Evolutionary conservation across 1,284 basidiomycete species (phyloP).

Genomic region (Apiotrichum gracile): DNA sequence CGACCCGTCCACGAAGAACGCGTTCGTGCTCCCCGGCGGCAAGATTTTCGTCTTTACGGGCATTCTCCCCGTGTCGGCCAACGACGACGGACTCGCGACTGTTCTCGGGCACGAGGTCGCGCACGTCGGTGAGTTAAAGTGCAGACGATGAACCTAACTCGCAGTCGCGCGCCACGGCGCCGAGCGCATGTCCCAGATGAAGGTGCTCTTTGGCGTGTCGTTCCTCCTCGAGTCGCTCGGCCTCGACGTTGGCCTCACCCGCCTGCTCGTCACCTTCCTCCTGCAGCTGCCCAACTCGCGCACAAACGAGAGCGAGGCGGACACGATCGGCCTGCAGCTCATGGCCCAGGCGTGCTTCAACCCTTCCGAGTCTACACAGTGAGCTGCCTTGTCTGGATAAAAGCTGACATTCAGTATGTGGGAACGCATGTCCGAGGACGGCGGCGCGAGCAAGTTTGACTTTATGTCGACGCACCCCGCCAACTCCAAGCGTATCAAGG

Average conservation of each 20-base stretch:
- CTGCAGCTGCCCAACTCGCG: conserved; percentile 78
- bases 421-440: conserved; percentile 55
- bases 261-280: conserved; percentile 53
- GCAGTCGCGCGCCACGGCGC: conserved; percentile 14
- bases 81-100: conserved; percentile 78
- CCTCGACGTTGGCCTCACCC: conserved; percentile 55
- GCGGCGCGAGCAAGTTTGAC: conserved; percentile 46
- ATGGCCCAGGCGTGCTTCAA: conserved; percentile 52
- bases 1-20: conserved; percentile 68
- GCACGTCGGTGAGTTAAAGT: conserved; percentile 60
- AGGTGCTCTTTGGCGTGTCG: conserved; percentile 54
- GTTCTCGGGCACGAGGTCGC: conserved; percentile 87
- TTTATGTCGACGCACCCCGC: conserved; percentile 64
- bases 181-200: conserved; percentile 51
- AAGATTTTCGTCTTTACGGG: conserved; percentile 86
- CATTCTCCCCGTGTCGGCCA: conserved; percentile 69
- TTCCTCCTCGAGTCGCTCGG: conserved; percentile 56
- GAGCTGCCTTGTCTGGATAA: conserved; percentile 22
- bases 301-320: conserved; percentile 73
- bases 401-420: conserved; percentile 56
- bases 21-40: conserved; percentile 67
- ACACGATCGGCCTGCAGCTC: conserved; percentile 66
- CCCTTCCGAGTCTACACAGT: conserved; percentile 60
- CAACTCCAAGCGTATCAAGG: conserved; percentile 63
- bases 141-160: conserved; percentile 48